Evolutionary conservation across 2,329 filamentous ascomycete genomes (phyloP), one percentile per base, ranked within the genome.

Genomic region (Sporothrix humicola): DNA sequence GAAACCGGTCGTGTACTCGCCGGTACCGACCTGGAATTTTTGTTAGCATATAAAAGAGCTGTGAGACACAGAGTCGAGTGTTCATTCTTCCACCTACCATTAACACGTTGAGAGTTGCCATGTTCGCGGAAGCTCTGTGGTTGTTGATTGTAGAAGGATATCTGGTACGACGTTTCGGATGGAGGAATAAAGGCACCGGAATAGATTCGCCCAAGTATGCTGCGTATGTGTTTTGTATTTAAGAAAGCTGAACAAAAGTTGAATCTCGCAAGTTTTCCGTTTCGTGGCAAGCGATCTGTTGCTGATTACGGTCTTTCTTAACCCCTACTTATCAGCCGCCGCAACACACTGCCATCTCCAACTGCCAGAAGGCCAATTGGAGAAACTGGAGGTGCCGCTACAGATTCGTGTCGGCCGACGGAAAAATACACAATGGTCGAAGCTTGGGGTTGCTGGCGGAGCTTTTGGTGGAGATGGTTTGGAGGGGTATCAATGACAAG

Each of bases 1-100:
- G 78, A 96, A 98, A 73, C 95, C 95, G 59, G 95, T 98, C 79
- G 95, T 98, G 87, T 98, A 98, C 87, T 98, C 95, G 79, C 95
- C 95, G 12, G 95, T 97, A 77, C 95, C 95, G 74, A 97, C 89
- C 92, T 91, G 75, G 17, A n/a, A 15, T 42, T 4, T n/a, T 7
- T 20, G 48, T 69, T 20, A 69, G 66, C 20, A 20, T 12, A 7
- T 9, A 17, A 10, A 6, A 23, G 23, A 31, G 15, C 12, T 15
- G 15, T 8, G 3, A 8, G 20, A 4, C 12, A 56, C 12, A 52
- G 17, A 3, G 2, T 26, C 31, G 31, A 37, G 31, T 3, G 12
- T 7, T 20, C 6, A 48, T 31, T 58, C 50, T 42, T 70, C 5
- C 9, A 79, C 84, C 80, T 78, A 90, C 90, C 90, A 92, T 92